Evolutionary conservation across 2,329 filamentous ascomycete species (phyloP), one percentile per base, ranked within the genome.

Genomic region (Sporothrix luriei): DNA sequence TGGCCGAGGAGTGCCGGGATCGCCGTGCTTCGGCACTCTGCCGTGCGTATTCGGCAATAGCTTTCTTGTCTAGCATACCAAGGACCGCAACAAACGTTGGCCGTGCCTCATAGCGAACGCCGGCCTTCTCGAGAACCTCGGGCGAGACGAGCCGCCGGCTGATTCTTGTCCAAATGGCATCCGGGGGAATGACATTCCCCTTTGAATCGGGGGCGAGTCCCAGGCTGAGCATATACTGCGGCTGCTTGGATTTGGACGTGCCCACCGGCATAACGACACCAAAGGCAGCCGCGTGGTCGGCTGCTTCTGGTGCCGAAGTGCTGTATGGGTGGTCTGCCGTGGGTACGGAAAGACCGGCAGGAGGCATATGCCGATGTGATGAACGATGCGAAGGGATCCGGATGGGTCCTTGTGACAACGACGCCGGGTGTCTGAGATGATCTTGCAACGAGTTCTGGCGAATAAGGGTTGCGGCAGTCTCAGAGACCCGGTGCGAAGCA

Each of bases 81-180:
- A 90, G 80, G 4, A 90, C 78, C 14, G 87, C 87, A 2, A 89
- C 86, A 70, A 86, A 89, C 1, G 84, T 82, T 0, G 86, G 86
- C 1, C 85, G 81, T 11, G 87, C 87, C 76, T 89, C 87, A 73
- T 87, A 89, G 11, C 87, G 83, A 26, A 87, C 81, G 14, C 85
- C 82, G 4, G 85, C 85, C 54, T 82, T 79, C 51, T 83, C 80
- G 3, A 89, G 79, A 0, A 88, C 84, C 72, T 87, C 85, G 5
- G 84, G 83, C n/a, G 85, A 88, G 10, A 89, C 81, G 0, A 87
- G 79, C 1, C 78, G 79, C 14, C 87, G 82, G 68, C 80, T 82
- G 46, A 89, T 86, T 69, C 82, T 84, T 4, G 87, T 89, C 87
- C 87, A 89, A 65, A 82, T 82, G 1, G 86, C 87, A 33, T 88